Conservation (phyloP, 2,329 filamentous ascomycete species). For the Alternaria arbusti region DNA sequence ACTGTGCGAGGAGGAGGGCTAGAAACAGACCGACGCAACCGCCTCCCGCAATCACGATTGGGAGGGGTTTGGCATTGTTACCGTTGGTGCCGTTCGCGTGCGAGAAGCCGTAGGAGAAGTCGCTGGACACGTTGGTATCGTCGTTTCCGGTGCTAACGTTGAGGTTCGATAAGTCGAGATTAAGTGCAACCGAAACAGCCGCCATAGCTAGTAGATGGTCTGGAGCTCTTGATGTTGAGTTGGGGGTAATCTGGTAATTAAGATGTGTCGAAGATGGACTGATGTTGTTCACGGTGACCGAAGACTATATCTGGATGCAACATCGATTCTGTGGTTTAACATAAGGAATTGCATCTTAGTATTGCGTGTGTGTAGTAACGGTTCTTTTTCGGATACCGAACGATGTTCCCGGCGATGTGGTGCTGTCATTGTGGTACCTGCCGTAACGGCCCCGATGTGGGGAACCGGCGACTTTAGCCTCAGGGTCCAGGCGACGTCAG, state of each 20-base stretch:
- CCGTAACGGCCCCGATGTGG: slow-evolving; percentile 12
- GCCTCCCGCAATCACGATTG: slow-evolving; percentile 49
- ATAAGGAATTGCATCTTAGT: neutral
- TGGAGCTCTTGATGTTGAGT: neutral
- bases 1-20: slow-evolving; percentile 47
- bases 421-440: slow-evolving; percentile 9
- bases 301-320: neutral
- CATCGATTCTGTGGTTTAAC: neutral
- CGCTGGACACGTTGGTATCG: neutral
- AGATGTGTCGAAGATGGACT: neutral
- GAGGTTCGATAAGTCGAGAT: neutral
- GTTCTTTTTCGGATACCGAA: neutral
- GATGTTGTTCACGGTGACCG: neutral
- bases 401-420: neutral
- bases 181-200: neutral
- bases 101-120: neutral
- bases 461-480: slow-evolving; percentile 9
- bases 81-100: neutral
- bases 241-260: neutral
- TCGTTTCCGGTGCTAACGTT: neutral
- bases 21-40: slow-evolving; percentile 52
- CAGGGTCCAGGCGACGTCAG: neutral
- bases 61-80: slow-evolving; percentile 8
- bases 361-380: neutral
- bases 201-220: neutral